A percentile compares a stretch with the other conserved stretches of the same genome.
Conservation (phyloP, 2,329 filamentous ascomycete genomes). For the Didymellaceae sp. region DNA sequence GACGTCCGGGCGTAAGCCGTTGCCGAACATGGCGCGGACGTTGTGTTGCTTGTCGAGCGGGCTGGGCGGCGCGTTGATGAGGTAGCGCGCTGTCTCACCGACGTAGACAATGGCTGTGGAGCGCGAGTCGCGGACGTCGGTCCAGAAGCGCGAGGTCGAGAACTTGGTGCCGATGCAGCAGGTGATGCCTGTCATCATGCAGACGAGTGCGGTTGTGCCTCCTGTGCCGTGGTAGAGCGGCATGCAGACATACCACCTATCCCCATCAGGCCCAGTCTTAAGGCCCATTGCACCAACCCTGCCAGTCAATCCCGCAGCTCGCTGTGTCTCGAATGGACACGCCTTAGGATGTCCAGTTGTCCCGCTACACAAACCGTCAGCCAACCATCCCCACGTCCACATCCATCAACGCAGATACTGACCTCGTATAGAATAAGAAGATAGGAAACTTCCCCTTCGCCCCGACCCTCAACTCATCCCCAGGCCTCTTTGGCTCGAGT, state of each 20-base stretch:
- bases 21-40: conserved; percentile 68
- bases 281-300: conserved; percentile 48
- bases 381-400: background rate
- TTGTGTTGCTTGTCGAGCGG: conserved; percentile 66
- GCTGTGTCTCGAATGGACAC: conserved; percentile 64
- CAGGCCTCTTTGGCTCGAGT: conserved; percentile 59
- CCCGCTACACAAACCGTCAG: conserved; percentile 56
- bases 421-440: conserved; percentile 73
- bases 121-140: conserved; percentile 69
- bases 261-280: conserved; percentile 50
- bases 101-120: conserved; percentile 79
- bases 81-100: conserved; percentile 76
- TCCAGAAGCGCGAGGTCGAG: conserved; percentile 73
- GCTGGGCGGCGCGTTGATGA: conserved; percentile 71
- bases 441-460: conserved; percentile 63
- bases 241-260: conserved; percentile 80
- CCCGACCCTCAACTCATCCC: conserved; percentile 61
- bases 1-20: conserved; percentile 72
- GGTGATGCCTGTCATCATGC: conserved; percentile 62
- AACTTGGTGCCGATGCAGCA: conserved; percentile 72
- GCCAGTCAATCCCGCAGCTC: conserved; percentile 50
- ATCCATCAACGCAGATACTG: conserved; percentile 10
- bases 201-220: conserved; percentile 63
- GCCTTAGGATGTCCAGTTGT: conserved; percentile 80
- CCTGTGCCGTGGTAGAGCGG: conserved; percentile 79